phyloP scores from a whole-genome alignment of 2,329 filamentous ascomycete species.

The Emergomyces africanus region DNA sequence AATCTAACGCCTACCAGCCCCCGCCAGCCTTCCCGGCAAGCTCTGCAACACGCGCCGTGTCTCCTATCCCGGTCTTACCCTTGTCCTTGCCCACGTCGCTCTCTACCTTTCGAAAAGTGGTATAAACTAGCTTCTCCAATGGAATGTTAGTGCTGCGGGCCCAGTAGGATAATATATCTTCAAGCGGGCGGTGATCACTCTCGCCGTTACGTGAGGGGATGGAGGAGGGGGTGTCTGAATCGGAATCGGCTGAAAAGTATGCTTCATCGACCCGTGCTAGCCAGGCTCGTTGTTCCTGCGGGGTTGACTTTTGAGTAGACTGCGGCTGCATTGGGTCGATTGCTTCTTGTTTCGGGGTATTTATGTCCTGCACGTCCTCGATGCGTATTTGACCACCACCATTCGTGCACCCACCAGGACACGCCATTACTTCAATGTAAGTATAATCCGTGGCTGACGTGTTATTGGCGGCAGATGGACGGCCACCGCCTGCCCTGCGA shows the following conservation, averaged over 20 bases:
- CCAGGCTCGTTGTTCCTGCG: slow-evolving; percentile 78
- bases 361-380: slow-evolving; percentile 49
- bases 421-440: slow-evolving; percentile 99
- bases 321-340: slow-evolving; percentile 10
- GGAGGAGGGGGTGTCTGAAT: slow-evolving; percentile 20
- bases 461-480: slow-evolving; percentile 9
- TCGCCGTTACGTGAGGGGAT: slow-evolving; percentile 16
- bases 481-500: slow-evolving; percentile 16
- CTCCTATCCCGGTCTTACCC: slow-evolving; percentile 39
- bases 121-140: slow-evolving; percentile 62
- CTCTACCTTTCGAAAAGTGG: slow-evolving; percentile 81
- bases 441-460: slow-evolving; percentile 50
- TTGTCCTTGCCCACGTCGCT: slow-evolving; percentile 81
- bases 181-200: slow-evolving; percentile 17
- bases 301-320: slow-evolving; percentile 46
- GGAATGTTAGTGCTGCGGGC: slow-evolving; percentile 55
- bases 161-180: slow-evolving; percentile 61
- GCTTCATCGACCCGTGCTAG: slow-evolving; percentile 72
- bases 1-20: slow-evolving; percentile 57
- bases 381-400: slow-evolving; percentile 92
- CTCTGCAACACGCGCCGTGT: slow-evolving; percentile 73
- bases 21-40: slow-evolving; percentile 84
- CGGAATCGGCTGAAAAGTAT: slow-evolving; percentile 63
- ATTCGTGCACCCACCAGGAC: slow-evolving; percentile 96
- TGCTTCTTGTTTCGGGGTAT: slow-evolving; percentile 14